Evolutionary conservation across 805 yeast genomes (phyloP), one percentile per base, ranked within the genome.

Genomic region (Wickerhamiella sorbophila): DNA sequence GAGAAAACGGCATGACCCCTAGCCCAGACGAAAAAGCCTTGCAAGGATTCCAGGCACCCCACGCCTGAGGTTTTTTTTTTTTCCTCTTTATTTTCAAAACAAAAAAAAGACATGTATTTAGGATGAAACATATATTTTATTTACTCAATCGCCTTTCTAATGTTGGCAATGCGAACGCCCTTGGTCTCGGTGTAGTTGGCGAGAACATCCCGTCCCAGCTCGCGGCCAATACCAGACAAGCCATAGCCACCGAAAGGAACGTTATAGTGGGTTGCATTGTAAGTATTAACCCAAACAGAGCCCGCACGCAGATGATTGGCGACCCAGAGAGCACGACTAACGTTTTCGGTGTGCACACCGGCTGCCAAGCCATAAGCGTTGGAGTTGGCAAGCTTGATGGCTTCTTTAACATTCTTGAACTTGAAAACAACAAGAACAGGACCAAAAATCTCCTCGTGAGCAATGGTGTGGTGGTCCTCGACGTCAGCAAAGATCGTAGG

Each of bases 181-280:
- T 82, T 83, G 43, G 72, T 69, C 62, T 79, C 84, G 9, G 87
- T 77, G 63, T 81, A 82, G 57, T 71, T 68, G 44, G 70, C 64
- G 41, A 83, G 68, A 33, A 84, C 91, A 51, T 74, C 76, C 55
- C 75, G 76, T 36, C 91, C 88, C 48, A 82, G 65, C 62, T 82
- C 93, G 51, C 88, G 72, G 46, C 93, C 93, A 46, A 79, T 69
- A 50, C 94, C 94, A 51, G 82, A 73, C 66, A 71, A 65, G 61
- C 80, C 79, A 59, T 74, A 79, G 33, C 93, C 93, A 36, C 93
- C 93, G 59, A 82, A 82, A 16, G 88, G 88, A 42, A 79, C 74
- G 50, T 70, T 69, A 49, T 68, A 60, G 53, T 75, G 77, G 52
- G 75, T 74, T 50, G 74, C 79, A 53, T 79, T 78, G 41, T 78